Base-by-base conservation (phyloP, 345 rosid genomes). In the Gossypium herbaceum region DNA sequence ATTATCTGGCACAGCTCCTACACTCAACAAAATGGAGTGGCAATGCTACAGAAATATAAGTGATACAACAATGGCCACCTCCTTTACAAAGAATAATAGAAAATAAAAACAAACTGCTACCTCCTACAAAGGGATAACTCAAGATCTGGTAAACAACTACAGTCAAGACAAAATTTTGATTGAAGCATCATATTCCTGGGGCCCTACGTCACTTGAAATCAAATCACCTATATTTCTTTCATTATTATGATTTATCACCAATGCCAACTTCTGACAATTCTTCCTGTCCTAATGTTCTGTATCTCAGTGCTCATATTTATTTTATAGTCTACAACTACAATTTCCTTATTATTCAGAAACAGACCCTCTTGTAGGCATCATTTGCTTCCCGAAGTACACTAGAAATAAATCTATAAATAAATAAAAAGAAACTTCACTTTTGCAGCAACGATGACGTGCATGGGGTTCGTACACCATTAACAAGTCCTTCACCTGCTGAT, bases 251-350 rank as follows among this genome's bases (percentile, higher is more conserved):
- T 25, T 7, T 2, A 25, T 4, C 12, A 25, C 64, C 41, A 3
- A 25, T 59, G 64, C 41, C 48, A 64, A 41, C 68, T 66, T 66
- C 27, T 2, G 11, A 20, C 54, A 66, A 44, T 66, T 66, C 34
- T 20, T 66, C 71, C 12, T 64, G 29, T 22, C 51, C 19, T 22
- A 66, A 66, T 19, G 54, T 20, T 43, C 25, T 9, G 15, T 19
- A 64, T 64, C 50, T 64, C 69, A 64, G 39, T 43, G 25, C 51
- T 43, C 27, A n/a, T 41, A 2, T 4, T 19, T 64, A 25, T 41
- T 64, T 64, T 43, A 24, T 41, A 43, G 27, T 64, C 51, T 64
- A 64, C 48, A 64, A 45, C 51, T 64, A 43, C 48, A 64, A 45
- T 34, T 62, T 62, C 45, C 45, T 17, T 41, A 15, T 64, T 43